Evolutionary conservation across 2,329 filamentous ascomycete genomes (phyloP).

Genomic region (Stylonectria norvegica): DNA sequence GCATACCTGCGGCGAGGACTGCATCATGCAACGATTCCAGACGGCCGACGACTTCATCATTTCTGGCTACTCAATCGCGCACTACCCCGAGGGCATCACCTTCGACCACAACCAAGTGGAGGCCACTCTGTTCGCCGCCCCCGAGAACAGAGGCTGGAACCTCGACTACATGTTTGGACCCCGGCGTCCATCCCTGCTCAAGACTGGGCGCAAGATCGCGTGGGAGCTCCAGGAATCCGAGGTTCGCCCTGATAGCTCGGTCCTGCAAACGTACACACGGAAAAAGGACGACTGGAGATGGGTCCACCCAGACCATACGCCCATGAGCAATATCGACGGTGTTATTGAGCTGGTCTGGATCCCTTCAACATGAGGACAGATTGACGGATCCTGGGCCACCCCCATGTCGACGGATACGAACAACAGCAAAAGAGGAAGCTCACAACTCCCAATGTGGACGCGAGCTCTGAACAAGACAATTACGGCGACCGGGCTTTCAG

Average conservation of each 20-base stretch:
- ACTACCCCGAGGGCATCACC: constrained; percentile 51
- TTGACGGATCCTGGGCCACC: too few relatives aligned
- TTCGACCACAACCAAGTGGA: constrained; percentile 51
- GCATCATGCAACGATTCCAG: constrained; percentile 56
- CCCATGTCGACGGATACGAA: too few relatives aligned
- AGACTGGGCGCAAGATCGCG: constrained; percentile 49
- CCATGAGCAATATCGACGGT: constrained; percentile 53
- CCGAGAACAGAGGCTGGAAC: constrained; percentile 48
- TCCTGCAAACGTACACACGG: constrained; percentile 52
- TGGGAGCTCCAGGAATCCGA: constrained; percentile 53
- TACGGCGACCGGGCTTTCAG: too few relatives aligned
- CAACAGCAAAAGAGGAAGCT: too few relatives aligned
- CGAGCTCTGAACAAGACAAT: too few relatives aligned
- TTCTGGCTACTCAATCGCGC: constrained; percentile 57
- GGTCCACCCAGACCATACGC: constrained; percentile 42
- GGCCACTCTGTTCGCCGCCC: constrained; percentile 49
- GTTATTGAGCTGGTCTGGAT: constrained; percentile 57
- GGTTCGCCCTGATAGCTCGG: constrained; percentile 45
- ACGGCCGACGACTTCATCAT: constrained; percentile 52
- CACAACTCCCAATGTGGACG: too few relatives aligned
- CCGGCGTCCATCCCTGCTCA: constrained; percentile 44
- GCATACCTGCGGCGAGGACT: constrained; percentile 59
- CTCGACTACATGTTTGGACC: constrained; percentile 51
- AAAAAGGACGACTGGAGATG: constrained; percentile 52
- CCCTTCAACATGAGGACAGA: constrained; percentile 26